Conservation (phyloP, 202 grass and related monocot genomes). For the Sporobolus alterniflorus region DNA sequence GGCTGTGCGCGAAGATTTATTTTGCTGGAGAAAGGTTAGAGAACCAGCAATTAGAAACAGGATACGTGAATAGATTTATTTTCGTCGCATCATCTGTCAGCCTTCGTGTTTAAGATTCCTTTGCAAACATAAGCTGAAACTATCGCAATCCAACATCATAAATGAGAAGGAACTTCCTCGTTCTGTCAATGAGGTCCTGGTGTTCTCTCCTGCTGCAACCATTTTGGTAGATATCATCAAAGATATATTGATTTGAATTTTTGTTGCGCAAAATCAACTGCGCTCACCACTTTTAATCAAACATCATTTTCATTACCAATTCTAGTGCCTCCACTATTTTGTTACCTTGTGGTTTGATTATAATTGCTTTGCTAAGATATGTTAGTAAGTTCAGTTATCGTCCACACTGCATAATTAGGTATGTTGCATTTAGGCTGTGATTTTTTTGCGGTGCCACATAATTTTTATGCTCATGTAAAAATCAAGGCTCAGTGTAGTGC, state of each 20-base stretch:
- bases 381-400: not conserved
- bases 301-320: not conserved
- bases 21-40: not conserved
- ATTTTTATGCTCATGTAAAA: not conserved
- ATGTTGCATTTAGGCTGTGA: not conserved
- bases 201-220: not conserved
- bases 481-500: not conserved
- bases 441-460: not conserved
- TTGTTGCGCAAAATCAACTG: not conserved
- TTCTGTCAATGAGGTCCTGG: not conserved
- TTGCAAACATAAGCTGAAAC: not conserved
- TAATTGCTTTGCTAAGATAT: not conserved
- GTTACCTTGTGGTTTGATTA: not conserved
- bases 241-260: constrained; percentile 7
- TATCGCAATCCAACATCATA: not conserved
- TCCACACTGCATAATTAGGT: not conserved
- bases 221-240: not conserved
- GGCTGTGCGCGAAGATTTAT: not conserved
- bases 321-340: not conserved
- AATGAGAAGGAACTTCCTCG: not conserved
- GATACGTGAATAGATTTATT: not conserved
- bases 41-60: not conserved
- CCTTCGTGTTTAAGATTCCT: not conserved
- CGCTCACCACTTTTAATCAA: not conserved
- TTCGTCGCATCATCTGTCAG: not conserved